Evolutionary conservation across 106 monocot genomes (phyloP).

Genomic region (Dioscorea dumetorum): DNA sequence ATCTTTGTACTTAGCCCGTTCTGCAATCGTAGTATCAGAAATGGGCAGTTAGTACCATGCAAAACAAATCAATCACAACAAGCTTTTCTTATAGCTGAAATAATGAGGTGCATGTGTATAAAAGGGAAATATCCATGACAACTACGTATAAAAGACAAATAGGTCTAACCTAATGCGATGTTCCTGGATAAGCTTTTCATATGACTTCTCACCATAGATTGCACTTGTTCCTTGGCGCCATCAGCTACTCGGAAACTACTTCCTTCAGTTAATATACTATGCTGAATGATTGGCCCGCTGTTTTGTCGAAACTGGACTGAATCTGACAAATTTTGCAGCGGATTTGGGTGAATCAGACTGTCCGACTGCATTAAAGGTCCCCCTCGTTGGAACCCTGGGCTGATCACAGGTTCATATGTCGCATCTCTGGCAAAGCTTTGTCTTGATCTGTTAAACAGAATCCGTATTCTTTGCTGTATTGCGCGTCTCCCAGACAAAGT

Average conservation of each 20-base stretch:
- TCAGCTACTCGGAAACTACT: conserved; percentile 34
- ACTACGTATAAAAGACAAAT: not conserved
- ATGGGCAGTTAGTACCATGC: not conserved
- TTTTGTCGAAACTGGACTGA: conserved; percentile 7
- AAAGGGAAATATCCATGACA: not conserved
- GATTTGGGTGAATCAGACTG: conserved; percentile 3
- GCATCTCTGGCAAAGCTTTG: conserved; percentile 5
- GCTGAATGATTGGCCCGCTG: conserved; percentile 10
- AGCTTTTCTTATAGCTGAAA: not conserved
- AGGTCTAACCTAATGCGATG: not conserved
- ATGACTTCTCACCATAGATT: conserved; percentile 34
- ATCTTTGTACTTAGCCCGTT: conserved; percentile 25
- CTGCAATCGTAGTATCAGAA: conserved; percentile 15
- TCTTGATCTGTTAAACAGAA: conserved; percentile 43
- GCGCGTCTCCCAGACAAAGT: conserved; percentile 62
- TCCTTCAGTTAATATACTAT: conserved; percentile 11
- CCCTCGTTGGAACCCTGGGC: too few species aligned
- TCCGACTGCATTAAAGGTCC: too few species aligned
- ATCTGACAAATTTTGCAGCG: not conserved
- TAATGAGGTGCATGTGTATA: not conserved
- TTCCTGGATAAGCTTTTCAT: conserved; percentile 20
- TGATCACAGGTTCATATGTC: too few species aligned
- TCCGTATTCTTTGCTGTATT: conserved; percentile 47
- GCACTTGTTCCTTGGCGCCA: conserved; percentile 54
- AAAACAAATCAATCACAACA: not conserved